Percentiles rank a stretch among this genome's conserved stretches.
Evolutionary conservation across 768 basidiomycete species (phyloP).

Genomic region (Trametes coccinea): DNA sequence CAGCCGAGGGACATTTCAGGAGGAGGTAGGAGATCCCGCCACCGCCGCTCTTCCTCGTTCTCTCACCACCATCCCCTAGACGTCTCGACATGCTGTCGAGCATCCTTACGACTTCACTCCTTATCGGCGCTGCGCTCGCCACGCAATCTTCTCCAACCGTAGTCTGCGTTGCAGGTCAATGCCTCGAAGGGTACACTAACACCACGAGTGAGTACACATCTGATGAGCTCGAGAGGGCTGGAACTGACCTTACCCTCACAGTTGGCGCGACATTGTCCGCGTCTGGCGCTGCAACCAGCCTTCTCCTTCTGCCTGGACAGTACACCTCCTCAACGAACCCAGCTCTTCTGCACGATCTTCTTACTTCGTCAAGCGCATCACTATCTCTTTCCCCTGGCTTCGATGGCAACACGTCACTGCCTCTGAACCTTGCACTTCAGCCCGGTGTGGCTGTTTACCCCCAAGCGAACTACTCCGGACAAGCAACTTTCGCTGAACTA

Average conservation of each 20-base stretch:
- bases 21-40: background rate
- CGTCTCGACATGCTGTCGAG: constrained; percentile 42
- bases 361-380: constrained; percentile 64
- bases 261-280: constrained; percentile 71
- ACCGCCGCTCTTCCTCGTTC: constrained; percentile 12
- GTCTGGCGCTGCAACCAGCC: constrained; percentile 48
- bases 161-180: constrained; percentile 88
- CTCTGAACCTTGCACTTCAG: constrained; percentile 64
- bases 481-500: constrained; percentile 58
- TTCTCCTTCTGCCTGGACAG: constrained; percentile 75
- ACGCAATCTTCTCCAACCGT: constrained; percentile 62
- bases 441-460: constrained; percentile 72
- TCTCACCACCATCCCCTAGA: constrained; percentile 20
- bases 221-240: background rate
- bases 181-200: constrained; percentile 77
- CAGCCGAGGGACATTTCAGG: constrained; percentile 22
- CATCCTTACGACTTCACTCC: constrained; percentile 38
- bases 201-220: constrained; percentile 55
- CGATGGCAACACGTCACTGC: constrained; percentile 57
- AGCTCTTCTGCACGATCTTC: constrained; percentile 63
- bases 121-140: constrained; percentile 35
- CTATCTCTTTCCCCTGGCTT: constrained; percentile 66
- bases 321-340: constrained; percentile 74
- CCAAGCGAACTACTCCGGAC: constrained; percentile 62
- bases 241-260: constrained; percentile 32